Conservation (phyloP, 305 asterid genomes). For the Euphrasia arctica region DNA sequence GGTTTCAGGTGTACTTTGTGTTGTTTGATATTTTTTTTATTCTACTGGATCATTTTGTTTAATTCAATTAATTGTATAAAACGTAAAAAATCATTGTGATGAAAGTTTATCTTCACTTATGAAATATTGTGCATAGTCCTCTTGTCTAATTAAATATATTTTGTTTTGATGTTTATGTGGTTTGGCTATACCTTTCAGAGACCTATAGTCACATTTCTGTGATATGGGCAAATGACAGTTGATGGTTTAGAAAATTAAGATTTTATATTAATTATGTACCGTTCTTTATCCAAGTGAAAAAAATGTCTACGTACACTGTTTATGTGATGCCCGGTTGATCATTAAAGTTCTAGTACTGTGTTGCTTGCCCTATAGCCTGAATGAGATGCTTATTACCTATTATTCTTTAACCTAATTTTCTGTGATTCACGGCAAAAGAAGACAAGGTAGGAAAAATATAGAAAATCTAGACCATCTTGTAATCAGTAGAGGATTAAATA, state of each 20-base stretch:
- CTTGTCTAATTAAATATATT: conserved; percentile 6
- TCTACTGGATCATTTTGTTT: conserved; percentile 10
- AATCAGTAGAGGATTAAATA: neutral
- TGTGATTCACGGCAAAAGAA: neutral
- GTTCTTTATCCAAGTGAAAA: conserved; percentile 8
- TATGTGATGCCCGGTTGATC: neutral
- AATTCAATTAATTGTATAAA: conserved; percentile 1
- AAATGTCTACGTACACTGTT: conserved; percentile 2
- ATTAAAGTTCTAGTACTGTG: conserved; percentile 13
- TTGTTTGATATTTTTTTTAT: neutral
- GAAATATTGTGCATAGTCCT: neutral
- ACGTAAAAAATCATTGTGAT: conserved; percentile 6
- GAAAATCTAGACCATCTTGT: neutral
- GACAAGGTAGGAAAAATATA: no score
- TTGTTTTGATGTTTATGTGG: conserved; percentile 6
- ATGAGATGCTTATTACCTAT: neutral
- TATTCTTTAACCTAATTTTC: conserved; percentile 4
- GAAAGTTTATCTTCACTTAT: neutral
- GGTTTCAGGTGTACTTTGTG: conserved; percentile 10
- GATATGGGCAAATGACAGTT: neutral
- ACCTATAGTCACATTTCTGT: conserved; percentile 11
- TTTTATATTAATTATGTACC: neutral
- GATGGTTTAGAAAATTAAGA: conserved; percentile 9
- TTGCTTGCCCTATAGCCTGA: conserved; percentile 16
- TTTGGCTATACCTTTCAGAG: conserved; percentile 13